Conservation (phyloP, 352 stramenopile species). For the Globisporangium splendens region DNA sequence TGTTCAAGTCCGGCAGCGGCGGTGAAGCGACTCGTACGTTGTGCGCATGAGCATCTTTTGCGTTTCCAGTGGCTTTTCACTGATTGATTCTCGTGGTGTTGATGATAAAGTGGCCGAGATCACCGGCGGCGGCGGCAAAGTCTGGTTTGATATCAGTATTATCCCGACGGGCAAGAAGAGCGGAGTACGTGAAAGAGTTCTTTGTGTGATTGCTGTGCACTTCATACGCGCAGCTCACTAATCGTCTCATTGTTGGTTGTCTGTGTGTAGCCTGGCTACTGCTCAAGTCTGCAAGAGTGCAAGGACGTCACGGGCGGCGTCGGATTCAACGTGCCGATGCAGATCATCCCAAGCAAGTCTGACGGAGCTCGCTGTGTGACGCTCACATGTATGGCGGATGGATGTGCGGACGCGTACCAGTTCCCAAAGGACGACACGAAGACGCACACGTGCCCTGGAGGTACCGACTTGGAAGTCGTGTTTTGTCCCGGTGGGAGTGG, state of each 20-base stretch:
- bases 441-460: constrained; percentile 48
- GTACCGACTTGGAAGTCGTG: constrained; percentile 47
- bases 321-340: constrained; percentile 65
- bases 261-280: constrained; percentile 40
- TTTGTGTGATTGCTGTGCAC: not conserved
- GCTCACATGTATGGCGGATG: constrained; percentile 51
- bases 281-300: constrained; percentile 38
- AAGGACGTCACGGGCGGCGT: constrained; percentile 56
- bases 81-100: constrained; percentile 7
- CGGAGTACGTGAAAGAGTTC: constrained; percentile 32
- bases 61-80: not conserved
- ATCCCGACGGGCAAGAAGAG: constrained; percentile 59
- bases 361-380: constrained; percentile 37
- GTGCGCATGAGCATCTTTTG: not conserved
- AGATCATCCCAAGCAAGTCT: constrained; percentile 39
- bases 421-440: constrained; percentile 72
- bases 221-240: not conserved
- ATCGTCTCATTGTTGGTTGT: not conserved
- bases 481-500: constrained; percentile 54
- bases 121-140: constrained; percentile 36
- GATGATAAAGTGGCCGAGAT: constrained; percentile 53
- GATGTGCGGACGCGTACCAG: constrained; percentile 56
- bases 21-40: constrained; percentile 58
- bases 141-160: constrained; percentile 73
- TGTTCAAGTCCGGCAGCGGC: constrained; percentile 48